Conservation (phyloP, 2,329 filamentous ascomycete species). For the Graphilbum sp. region DNA sequence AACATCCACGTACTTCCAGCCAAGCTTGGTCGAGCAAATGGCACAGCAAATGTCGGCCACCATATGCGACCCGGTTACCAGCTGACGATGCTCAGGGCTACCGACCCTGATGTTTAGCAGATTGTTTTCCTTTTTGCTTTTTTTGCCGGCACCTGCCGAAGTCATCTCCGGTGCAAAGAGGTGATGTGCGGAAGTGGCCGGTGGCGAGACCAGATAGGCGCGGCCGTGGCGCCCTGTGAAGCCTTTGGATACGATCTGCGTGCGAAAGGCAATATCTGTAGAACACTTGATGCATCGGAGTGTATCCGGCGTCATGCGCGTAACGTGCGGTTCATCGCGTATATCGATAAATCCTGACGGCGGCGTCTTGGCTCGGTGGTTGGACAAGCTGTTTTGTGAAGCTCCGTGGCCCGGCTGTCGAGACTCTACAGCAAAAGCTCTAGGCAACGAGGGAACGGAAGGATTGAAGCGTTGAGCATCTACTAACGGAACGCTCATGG, state of each 20-base stretch:
- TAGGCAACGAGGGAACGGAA: too few species aligned
- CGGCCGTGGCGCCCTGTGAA: constrained; percentile 51
- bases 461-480: too few species aligned
- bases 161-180: constrained; percentile 5
- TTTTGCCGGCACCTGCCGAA: not conserved
- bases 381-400: too few species aligned
- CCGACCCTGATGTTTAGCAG: constrained; percentile 41
- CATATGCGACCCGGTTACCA: constrained; percentile 46
- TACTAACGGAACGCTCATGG: too few species aligned
- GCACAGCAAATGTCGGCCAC: constrained; percentile 47
- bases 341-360: too few species aligned
- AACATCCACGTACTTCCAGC: constrained; percentile 55
- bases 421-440: too few species aligned
- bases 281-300: constrained; percentile 43
- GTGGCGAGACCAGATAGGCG: constrained; percentile 38
- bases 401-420: too few species aligned
- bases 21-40: constrained; percentile 38
- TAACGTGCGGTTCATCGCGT: constrained; percentile 14
- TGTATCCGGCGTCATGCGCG: constrained; percentile 32
- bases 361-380: too few species aligned
- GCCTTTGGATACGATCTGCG: constrained; percentile 47
- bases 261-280: constrained; percentile 41
- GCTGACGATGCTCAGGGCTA: constrained; percentile 34
- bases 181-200: constrained; percentile 4
- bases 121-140: constrained; percentile 1